Evolutionary conservation across 768 basidiomycete genomes (phyloP), one percentile per base, ranked within the genome.

Genomic region (Rhizopogon rudus): DNA sequence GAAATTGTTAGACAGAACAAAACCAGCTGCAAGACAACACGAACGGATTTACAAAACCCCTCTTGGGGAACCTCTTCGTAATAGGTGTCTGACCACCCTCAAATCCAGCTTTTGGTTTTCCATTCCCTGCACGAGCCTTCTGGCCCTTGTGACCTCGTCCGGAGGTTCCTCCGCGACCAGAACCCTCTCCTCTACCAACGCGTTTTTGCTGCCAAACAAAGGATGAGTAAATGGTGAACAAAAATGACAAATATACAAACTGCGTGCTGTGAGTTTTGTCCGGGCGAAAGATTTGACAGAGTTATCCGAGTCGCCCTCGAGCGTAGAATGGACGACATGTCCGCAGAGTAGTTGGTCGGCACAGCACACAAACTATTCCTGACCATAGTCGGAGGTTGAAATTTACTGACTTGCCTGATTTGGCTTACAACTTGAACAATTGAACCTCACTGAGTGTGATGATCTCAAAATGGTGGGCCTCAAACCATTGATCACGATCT

Each of bases 11-110:
- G 43, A 53, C 35, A 12, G 12, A 16, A 39, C 35, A n/a, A 49
- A 48, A 48, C 42, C 48, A 43, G 16, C 16, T 49, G 41, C 49
- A 46, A 53, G 40, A 55, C 28, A 50, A 17, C 25, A 80, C 91
- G 64, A 62, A 97, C 96, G 83, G 82, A 73, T 97, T 98, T 56
- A 87, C 82, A 70, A 98, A 98, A 44, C 97, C 97, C 45, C 84
- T 81, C 76, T 99, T 99, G 5, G 97, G 97, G 66, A 95, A 90
- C 43, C 86, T 76, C 59, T 92, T 86, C 5, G 90, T 87, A 52
- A 98, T 84, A 13, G 96, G 91, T 5, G 96, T 98, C 70, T 98
- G 96, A 59, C 97, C 97, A 67, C 97, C 97, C 71, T 98, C 97
- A 60, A 98, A 99, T 6, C 91, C 87, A 28, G 83, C 78, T 61